Evolutionary conservation across 2,329 filamentous ascomycete genomes (phyloP).

Genomic region (Trichocomaceae sp.): DNA sequence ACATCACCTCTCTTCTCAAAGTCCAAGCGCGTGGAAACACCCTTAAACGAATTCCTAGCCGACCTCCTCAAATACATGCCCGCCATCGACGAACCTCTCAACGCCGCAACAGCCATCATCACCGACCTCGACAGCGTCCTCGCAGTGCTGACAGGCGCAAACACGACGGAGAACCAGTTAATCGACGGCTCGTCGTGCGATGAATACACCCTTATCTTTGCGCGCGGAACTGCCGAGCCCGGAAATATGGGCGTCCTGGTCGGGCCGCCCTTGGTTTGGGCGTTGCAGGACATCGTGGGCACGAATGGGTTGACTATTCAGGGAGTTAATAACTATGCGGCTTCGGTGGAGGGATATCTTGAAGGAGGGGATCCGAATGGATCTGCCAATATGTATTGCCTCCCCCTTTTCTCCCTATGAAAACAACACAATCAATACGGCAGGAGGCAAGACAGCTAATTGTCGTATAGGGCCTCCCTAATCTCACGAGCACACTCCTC

Average conservation of each 20-base stretch:
- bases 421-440: background rate
- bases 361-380: constrained; percentile 16
- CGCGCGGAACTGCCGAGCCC: constrained; percentile 18
- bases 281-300: constrained; percentile 13
- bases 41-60: constrained; percentile 14
- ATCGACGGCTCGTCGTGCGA: constrained; percentile 8
- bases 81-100: constrained; percentile 10
- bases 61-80: constrained; percentile 13
- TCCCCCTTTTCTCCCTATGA: background rate
- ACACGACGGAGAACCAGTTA: constrained; percentile 16
- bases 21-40: background rate
- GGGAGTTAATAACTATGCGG: constrained; percentile 18
- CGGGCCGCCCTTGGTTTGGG: constrained; percentile 18
- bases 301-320: constrained; percentile 15
- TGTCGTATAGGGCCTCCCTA: constrained; percentile 13
- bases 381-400: constrained; percentile 14
- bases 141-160: constrained; percentile 9
- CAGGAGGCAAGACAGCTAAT: background rate
- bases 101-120: constrained; percentile 6
- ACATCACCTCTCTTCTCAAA: background rate
- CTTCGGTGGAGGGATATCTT: constrained; percentile 17
- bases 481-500: constrained; percentile 13
- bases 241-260: constrained; percentile 17
- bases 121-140: constrained; percentile 12
- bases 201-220: constrained; percentile 17